A percentile compares a stretch with the other conserved stretches of the same genome.
phyloP scores from a whole-genome alignment of 2,329 filamentous ascomycete species.

The Phyllosticta ampelicida region DNA sequence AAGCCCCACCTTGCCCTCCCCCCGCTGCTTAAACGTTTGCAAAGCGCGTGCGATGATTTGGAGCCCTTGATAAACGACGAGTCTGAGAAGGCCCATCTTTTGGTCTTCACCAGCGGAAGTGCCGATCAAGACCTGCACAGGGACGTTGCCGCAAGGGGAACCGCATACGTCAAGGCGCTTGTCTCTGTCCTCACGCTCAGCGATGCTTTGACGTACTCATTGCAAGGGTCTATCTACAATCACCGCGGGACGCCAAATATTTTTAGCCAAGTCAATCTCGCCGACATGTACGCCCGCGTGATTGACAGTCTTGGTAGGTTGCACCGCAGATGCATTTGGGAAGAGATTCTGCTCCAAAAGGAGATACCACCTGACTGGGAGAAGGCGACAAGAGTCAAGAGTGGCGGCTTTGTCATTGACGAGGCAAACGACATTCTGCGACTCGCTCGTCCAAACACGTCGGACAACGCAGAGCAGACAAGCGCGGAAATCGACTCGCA shows the following conservation, averaged over 20 bases:
- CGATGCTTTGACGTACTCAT: slow-evolving; percentile 63
- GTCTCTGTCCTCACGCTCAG: slow-evolving; percentile 67
- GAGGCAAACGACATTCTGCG: slow-evolving; percentile 32
- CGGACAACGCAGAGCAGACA: slow-evolving; percentile 6
- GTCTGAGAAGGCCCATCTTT: slow-evolving; percentile 8
- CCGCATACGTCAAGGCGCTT: slow-evolving; percentile 65
- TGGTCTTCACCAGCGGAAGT: slow-evolving; percentile 4
- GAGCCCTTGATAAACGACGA: slow-evolving; percentile 26
- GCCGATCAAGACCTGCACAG: slow-evolving; percentile 6
- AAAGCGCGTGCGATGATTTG: slow-evolving; percentile 57
- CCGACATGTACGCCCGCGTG: slow-evolving; percentile 69
- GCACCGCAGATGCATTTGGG: slow-evolving; percentile 69
- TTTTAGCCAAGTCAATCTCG: slow-evolving; percentile 69
- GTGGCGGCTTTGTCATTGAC: slow-evolving; percentile 26
- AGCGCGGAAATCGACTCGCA: slow-evolving; percentile 11
- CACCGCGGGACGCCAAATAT: slow-evolving; percentile 52
- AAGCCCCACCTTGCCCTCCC: slow-evolving; percentile 74
- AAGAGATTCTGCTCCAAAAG: slow-evolving; percentile 67
- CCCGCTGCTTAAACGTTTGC: slow-evolving; percentile 64
- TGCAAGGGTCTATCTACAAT: slow-evolving; percentile 52
- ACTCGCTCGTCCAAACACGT: slow-evolving; percentile 5
- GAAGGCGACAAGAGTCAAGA: slow-evolving; percentile 33
- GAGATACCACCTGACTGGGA: slow-evolving; percentile 62
- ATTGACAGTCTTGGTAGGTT: slow-evolving; percentile 67
- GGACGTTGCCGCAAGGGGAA: slow-evolving; percentile 50